Percentiles rank a stretch among this genome's conserved stretches.
Evolutionary conservation across 2,329 filamentous ascomycete species (phyloP).

Genomic region (Aureobasidium subglaciale): DNA sequence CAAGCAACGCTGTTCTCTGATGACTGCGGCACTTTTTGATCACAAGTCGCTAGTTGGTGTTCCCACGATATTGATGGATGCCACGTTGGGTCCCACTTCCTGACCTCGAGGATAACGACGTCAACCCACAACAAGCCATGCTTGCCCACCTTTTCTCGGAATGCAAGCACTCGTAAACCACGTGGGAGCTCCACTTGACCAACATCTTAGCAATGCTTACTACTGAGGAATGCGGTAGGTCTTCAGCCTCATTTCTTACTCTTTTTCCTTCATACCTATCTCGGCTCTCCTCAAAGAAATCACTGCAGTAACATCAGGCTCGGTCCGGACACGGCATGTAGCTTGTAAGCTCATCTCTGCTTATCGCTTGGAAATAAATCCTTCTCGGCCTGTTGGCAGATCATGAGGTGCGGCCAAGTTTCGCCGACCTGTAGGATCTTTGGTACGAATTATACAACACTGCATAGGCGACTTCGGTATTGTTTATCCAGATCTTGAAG

Average conservation of each 20-base stretch:
- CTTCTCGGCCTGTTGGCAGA: too few relatives aligned
- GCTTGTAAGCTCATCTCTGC: slow-evolving; percentile 26
- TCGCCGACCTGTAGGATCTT: too few relatives aligned
- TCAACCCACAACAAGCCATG: neutral
- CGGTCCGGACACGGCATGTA: slow-evolving; percentile 38
- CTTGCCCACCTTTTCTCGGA: neutral
- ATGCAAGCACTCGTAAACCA: neutral
- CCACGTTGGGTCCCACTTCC: too few relatives aligned
- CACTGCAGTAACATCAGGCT: neutral
- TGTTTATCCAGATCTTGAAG: too few relatives aligned
- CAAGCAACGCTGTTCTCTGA: neutral
- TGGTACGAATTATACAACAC: too few relatives aligned
- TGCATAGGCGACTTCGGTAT: too few relatives aligned
- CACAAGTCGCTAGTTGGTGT: neutral
- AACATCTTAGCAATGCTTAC: neutral
- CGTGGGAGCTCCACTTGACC: neutral
- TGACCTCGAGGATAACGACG: too few relatives aligned
- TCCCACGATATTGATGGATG: too few relatives aligned
- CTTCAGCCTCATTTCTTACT: neutral
- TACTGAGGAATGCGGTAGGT: neutral
- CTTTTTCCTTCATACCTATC: neutral
- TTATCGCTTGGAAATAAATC: too few relatives aligned
- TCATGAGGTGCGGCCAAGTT: too few relatives aligned
- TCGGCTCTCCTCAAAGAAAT: neutral
- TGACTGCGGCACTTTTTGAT: neutral